Base-by-base conservation (phyloP, 257 asterid genomes). In the Lycium barbarum region DNA sequence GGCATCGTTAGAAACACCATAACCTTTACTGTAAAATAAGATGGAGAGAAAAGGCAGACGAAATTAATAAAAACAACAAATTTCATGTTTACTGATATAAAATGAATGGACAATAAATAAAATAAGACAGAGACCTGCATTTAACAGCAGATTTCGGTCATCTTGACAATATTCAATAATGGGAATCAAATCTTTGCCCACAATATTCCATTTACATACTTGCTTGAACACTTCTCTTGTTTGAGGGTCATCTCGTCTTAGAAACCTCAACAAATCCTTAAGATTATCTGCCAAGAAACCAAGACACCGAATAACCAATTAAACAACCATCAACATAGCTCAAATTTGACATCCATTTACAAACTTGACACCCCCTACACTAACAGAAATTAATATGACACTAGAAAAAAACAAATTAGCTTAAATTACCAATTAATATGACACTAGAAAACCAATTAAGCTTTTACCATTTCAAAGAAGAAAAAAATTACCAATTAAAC, bases 1-100 rank as follows among this genome's bases (percentile, higher is more conserved):
- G 98, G 99, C 99, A 95, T 95, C 0, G 99, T 93, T 38, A 97
- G 93, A 86, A 95, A 95, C 88, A 97, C 99, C 90, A 97, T 84
- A 84, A 94, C 92, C 89, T 97, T 97, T 87, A 95, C 99, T 97
- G 93, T 91, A 89, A 14, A 83, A 62, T 14, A 20, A 49, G 78
- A 51, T 51, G 55, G 14, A 74, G 33, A 53, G 65, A 9, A 26
- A 51, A 74, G 33, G 63, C 35, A 47, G 12, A 26, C 2, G 5
- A 43, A 68, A 36, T 65, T 10, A 35, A 73, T 78, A 47, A 15
- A 72, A 43, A 71, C 35, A 78, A 10, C 15, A 47, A 15, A 18
- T 49, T 22, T 22, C 81, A 76, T 14, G 63, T 26, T 66, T 33
- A 26, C 14, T 35, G 14, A 68, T 66, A 57, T 9, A 12, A 61